Evolutionary conservation across 495 filamentous ascomycete species (phyloP), one percentile per base, ranked within the genome.

Genomic region (Xylaria telfairii): DNA sequence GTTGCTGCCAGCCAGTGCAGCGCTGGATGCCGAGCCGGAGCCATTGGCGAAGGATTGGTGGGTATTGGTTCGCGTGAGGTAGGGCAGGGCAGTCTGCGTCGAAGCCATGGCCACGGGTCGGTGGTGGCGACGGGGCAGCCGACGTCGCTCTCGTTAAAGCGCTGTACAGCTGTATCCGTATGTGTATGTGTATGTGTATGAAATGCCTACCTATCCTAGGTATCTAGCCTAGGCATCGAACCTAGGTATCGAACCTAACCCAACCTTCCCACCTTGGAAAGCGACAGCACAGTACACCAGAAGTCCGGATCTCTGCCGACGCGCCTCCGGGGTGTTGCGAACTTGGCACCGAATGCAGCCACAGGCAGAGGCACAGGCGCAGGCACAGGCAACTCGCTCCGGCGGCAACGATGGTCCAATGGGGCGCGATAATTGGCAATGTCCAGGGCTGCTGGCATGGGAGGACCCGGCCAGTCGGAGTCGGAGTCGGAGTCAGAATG

Each of bases 11-110:
- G 62, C 66, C 17, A 26, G 15, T 15, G 57, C 68, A 66, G 62
- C 3, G 13, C 47, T 17, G 6, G 66, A 39, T 15, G 57, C 68
- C 63, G 62, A 9, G 13, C 47, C 24, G 6, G 66, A 39, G n/a
- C 72, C 74, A 75, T 76, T 78, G 69, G 74, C 73, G 60, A 71
- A 69, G 49, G 74, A 78, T 66, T 76, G 76, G 62, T 57, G 75
- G 57, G 76, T 76, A 65, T 72, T 78, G 54, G 74, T 75, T 72
- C 76, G 76, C 68, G 71, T 68, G 34, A 76, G 64, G 57, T 75
- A 72, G 54, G 76, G 72, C 54, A 72, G 67, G 65, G 72, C 69
- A 61, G 74, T 71, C 71, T 70, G 74, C 46, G 59, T 67, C 21
- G 74, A 78, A 65, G 67, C 70, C 65, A 73, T 76, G 61, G 26